Evolutionary conservation across 805 yeast genomes (phyloP), one percentile per base, ranked within the genome.

Genomic region (Yarrowia osloensis): DNA sequence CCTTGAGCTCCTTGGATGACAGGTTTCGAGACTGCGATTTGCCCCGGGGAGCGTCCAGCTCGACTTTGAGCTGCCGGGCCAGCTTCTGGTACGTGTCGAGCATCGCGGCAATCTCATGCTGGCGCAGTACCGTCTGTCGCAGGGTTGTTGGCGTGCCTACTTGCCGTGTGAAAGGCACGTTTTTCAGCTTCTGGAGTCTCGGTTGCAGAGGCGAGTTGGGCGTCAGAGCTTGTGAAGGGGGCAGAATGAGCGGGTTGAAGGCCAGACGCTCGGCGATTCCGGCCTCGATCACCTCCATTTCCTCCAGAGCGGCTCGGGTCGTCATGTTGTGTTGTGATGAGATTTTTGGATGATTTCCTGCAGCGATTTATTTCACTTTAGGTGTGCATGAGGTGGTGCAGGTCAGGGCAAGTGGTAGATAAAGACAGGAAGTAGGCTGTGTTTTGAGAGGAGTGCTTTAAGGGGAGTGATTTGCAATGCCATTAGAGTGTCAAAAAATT

Each of bases 281-380:
- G 31, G 77, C 72, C 72, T 93, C 96, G 3, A 94, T 82, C 2
- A 85, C 77, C 69, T 93, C 96, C 21, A 90, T 75, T 73, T 89
- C 95, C 72, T 77, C 79, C 44, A 61, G 54, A 11, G 52, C 40
- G 2, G 63, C 17, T 40, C 63, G 40, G 21, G 63, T 57, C 2
- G 63, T 19, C 61, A 54, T 52, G 19, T 22, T 54, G 61, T 24
- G 28, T 24, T 17, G 39, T 28, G 33, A 17, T 29, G 19, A 49
- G 6, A 19, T 2, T 17, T 4, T 19, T 15, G 26, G 31, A 24
- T 21, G 21, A 15, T 15, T 17, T 35, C n/a, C n/a, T 3, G 17
- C 9, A 35, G 17, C 31, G n/a, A 50, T 47, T 24, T 50, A 50
- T 29, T 50, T 50, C 37, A 50, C 24, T 31, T 29, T 19, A 9